Base-by-base conservation (phyloP, 2,329 filamentous ascomycete species). In the Colletotrichum neosansevieriae region DNA sequence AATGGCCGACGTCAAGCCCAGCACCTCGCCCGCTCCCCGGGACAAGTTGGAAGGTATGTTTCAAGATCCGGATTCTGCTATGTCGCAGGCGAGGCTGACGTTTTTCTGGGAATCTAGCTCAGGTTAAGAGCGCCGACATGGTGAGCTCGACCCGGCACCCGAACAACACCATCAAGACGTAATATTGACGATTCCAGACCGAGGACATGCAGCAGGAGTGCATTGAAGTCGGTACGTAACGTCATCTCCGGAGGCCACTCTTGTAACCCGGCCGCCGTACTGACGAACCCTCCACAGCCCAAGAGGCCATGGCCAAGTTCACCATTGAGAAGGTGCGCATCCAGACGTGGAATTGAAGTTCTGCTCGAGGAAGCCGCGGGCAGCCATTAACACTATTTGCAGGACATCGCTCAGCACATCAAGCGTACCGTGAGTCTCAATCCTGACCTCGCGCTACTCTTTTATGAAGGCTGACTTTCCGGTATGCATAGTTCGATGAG, bases 51-150 rank as follows among this genome's bases (percentile, higher is more conserved):
- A 95, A 79, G 89, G 92, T 92, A 80, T 79, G 80, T 61, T 21
- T 56, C 36, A 7, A 4, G 44, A 32, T 45, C 17, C 42, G n/a
- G 32, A 65, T 34, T 29, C 61, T 40, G 44, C 56, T 42, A n/a
- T 42, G 3, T 49, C n/a, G 10, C 7, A 29, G 36, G 29, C 13
- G 24, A 38, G 17, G 58, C 61, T 71, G 40, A 68, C 67, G 15
- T 40, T 10, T 21, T 38, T 54, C 10, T 38, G 7, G 36, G n/a
- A 49, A 40, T 75, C 73, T 77, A 99, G 96, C 94, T 71, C 94
- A 97, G 83, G 91, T 99, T 82, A 99, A 99, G 86, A 97, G 94
- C 74, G 95, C 94, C 68, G 96, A 99, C 79, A 99, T 99, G 96
- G 96, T 98, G 87, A 81, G 85, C 29, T 57, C 38, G 38, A 29